Conservation (phyloP, 179 eudicot genomes). For the Beta lomatogona region DNA sequence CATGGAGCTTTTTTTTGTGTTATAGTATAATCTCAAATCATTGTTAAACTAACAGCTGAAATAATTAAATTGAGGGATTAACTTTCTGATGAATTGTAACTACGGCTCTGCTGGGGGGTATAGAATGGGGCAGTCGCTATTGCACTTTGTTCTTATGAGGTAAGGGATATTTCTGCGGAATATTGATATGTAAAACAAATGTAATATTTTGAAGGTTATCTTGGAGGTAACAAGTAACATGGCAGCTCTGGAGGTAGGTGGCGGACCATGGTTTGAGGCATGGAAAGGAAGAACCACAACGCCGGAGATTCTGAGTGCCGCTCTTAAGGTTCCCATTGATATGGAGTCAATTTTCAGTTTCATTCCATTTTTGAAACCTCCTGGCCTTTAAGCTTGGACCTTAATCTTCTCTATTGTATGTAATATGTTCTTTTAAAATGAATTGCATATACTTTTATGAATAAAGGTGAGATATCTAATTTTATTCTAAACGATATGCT, state of each 20-base stretch:
- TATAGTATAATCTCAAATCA: no score
- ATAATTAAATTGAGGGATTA: no score
- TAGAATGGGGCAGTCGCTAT: background rate
- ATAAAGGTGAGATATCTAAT: no score
- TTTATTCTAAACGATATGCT: no score
- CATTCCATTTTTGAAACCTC: slow-evolving; percentile 80
- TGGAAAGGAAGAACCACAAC: slow-evolving; percentile 75
- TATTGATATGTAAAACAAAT: background rate
- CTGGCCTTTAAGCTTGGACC: slow-evolving; percentile 54
- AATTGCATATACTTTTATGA: no score
- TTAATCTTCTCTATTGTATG: background rate
- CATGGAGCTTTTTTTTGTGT: no score
- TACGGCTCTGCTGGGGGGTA: background rate
- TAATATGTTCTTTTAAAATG: background rate
- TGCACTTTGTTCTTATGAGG: background rate
- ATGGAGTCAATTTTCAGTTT: slow-evolving; percentile 59
- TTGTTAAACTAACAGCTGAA: no score
- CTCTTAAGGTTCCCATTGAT: slow-evolving; percentile 70
- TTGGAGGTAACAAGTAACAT: slow-evolving; percentile 86
- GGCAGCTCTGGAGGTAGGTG: slow-evolving; percentile 94
- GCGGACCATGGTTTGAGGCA: slow-evolving; percentile 87
- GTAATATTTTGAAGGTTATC: slow-evolving; percentile 47
- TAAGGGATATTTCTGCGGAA: background rate
- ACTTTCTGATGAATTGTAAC: no score
- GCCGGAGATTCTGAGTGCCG: slow-evolving; percentile 64